Evolutionary conservation across 2,329 filamentous ascomycete species (phyloP), one percentile per base, ranked within the genome.

Genomic region (Colletotrichum simmondsii): DNA sequence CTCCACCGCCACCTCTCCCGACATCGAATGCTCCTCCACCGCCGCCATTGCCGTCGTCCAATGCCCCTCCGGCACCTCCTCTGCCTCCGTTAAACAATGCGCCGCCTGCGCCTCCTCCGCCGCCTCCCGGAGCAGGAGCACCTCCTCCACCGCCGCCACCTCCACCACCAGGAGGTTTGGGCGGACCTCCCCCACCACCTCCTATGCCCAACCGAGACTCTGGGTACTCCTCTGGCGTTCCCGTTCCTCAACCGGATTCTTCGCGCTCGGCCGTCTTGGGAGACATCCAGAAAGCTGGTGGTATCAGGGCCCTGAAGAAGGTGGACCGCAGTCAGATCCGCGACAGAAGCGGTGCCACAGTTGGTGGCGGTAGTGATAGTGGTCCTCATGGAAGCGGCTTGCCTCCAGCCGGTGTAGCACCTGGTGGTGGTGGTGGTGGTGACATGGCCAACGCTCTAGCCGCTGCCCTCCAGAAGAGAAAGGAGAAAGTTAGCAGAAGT

Each of bases 401-500:
- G 71, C 84, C 89, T 68, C 84, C 90, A 10, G 84, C 89, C 58
- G 88, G 88, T 28, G 81, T 87, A 56, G 82, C 85, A n/a, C 80
- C 86, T 61, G 81, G 85, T 62, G 88, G 86, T 22, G 88, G 90
- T 12, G 90, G 91, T 68, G 88, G 90, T 12, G 90, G 91, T 68
- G 92, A 91, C 46, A 90, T 98, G 88, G 94, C 95, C 26, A 94
- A 93, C 84, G 95, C 95, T 60, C 85, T 98, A 77, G 94, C 94
- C 72, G 92, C 91, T 73, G 93, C 93, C 70, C 83, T 95, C 77
- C 91, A 92, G 79, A 93, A 94, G 85, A 89, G 96, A 82, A 98
- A 98, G 87, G 91, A 95, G 83, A 98, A 97, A 87, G 96, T 98
- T 81, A 94, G 94, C 84, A 93, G 94, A 81, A 97, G 94, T 87